Evolutionary conservation across 1,284 basidiomycete genomes (phyloP).

Genomic region (Xanthoconium separans): DNA sequence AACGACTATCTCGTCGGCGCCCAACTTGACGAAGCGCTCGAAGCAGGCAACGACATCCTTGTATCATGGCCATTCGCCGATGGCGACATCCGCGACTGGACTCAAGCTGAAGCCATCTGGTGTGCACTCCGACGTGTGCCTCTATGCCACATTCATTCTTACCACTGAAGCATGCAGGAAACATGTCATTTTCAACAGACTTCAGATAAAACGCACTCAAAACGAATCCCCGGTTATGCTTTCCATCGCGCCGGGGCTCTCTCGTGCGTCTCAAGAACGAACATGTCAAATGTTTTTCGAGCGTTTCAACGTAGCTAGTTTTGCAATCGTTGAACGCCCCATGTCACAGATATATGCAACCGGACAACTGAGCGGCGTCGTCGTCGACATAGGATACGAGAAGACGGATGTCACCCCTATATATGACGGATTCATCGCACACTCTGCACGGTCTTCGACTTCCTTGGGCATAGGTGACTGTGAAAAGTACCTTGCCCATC

Average conservation of each 20-base stretch:
- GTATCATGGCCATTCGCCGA: conserved; percentile 86
- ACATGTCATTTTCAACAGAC: conserved; percentile 75
- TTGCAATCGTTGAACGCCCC: conserved; percentile 83
- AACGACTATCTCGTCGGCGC: conserved; percentile 86
- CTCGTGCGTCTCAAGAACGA: conserved; percentile 72
- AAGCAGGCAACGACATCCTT: conserved; percentile 67
- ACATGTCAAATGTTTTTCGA: conserved; percentile 92
- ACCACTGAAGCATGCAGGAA: conserved; percentile 57
- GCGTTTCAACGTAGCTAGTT: conserved; percentile 88
- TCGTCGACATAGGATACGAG: conserved; percentile 83
- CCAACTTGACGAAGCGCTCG: conserved; percentile 77
- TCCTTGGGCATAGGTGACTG: conserved; percentile 75
- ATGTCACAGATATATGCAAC: conserved; percentile 83
- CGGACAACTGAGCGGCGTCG: conserved; percentile 76
- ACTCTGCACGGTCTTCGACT: conserved; percentile 57
- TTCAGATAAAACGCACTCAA: conserved; percentile 78
- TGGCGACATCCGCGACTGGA: conserved; percentile 78
- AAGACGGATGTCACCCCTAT: conserved; percentile 79
- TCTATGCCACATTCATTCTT: not conserved
- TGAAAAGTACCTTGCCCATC: conserved; percentile 69
- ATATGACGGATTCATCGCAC: conserved; percentile 73
- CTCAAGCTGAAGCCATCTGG: conserved; percentile 92
- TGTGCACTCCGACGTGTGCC: conserved; percentile 34
- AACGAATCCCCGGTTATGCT: conserved; percentile 88
- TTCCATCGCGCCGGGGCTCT: conserved; percentile 67